Evolutionary conservation across 2,329 filamentous ascomycete species (phyloP), one percentile per base, ranked within the genome.

Genomic region (Colletotrichum camelliae): DNA sequence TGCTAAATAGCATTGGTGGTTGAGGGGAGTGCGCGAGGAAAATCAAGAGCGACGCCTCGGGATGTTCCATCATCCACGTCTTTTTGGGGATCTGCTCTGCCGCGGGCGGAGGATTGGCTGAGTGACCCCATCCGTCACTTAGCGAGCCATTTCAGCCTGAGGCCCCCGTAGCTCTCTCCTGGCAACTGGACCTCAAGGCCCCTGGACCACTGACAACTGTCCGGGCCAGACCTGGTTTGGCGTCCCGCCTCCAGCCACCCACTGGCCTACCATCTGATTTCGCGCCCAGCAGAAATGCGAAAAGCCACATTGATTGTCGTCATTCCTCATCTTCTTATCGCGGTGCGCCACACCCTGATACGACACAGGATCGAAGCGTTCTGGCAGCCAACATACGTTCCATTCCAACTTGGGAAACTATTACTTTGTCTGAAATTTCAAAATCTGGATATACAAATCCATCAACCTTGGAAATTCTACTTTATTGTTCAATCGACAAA

Each of bases 1-100:
- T 71, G 67, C 60, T 67, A 12, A 71, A 33, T 33, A 72, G 37
- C 27, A 39, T 55, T 24, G 16, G 74, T 65, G 65, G 29, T 43
- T 39, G 74, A 75, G 60, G 60, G 72, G 37, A 76, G 71, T 66
- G 71, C 72, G 74, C 60, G 72, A 74, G 74, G 65, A 76, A 76
- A 76, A 76, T 71, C 71, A 58, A 75, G 65, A 76, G 52, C 39
- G 37, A 55, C 37, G 67, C 71, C 55, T 75, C 74, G 72, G 74
- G 66, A 76, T 75, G 55, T 76, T 75, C 72, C 74, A 67, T 74
- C 55, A 73, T 73, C 58, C 70, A 73, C 52, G 35, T 62, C 74
- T 71, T 76, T 74, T 66, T 68, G 74, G 74, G 74, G 55, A 75
- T 58, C 39, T 33, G 35, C 33, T 72, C 72, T 75, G 39, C 74